Conservation (phyloP, 345 rosid genomes). For the Gossypium thurberi region DNA sequence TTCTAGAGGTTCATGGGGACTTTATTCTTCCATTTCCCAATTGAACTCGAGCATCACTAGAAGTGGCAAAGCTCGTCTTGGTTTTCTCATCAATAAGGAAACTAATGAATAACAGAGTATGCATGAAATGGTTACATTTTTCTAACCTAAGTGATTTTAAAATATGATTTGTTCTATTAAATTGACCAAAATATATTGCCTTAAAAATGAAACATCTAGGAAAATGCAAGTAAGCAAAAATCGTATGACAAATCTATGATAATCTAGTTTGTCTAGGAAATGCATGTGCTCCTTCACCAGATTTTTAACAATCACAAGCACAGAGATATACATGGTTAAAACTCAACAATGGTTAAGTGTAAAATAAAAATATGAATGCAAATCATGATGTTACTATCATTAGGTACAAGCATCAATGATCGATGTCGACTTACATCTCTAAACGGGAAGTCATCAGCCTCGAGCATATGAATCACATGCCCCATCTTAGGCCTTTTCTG, state of each 20-base stretch:
- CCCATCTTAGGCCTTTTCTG: slow-evolving; percentile 96
- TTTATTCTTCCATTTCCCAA: neutral
- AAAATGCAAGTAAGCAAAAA: neutral
- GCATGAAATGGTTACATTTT: neutral
- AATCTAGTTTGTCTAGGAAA: slow-evolving; percentile 2
- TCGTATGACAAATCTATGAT: neutral
- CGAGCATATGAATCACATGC: slow-evolving; percentile 94
- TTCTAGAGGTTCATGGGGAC: neutral
- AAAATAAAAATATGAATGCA: neutral
- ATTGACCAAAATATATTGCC: neutral
- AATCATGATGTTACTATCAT: neutral
- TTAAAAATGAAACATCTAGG: neutral
- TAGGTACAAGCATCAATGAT: neutral
- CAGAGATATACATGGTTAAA: neutral
- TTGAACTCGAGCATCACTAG: neutral
- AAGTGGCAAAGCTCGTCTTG: neutral
- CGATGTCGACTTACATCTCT: slow-evolving; percentile 44
- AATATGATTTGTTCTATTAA: neutral
- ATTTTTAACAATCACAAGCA: neutral
- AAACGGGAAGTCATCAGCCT: slow-evolving; percentile 82
- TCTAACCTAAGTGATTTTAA: neutral
- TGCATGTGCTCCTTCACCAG: neutral
- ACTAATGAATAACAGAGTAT: neutral
- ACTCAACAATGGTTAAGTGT: neutral
- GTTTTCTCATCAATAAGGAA: neutral